Percentiles rank a stretch among this genome's conserved stretches.
phyloP scores from a whole-genome alignment of 2,329 filamentous ascomycete species.

The Cephalotrichum gorgonifer region DNA sequence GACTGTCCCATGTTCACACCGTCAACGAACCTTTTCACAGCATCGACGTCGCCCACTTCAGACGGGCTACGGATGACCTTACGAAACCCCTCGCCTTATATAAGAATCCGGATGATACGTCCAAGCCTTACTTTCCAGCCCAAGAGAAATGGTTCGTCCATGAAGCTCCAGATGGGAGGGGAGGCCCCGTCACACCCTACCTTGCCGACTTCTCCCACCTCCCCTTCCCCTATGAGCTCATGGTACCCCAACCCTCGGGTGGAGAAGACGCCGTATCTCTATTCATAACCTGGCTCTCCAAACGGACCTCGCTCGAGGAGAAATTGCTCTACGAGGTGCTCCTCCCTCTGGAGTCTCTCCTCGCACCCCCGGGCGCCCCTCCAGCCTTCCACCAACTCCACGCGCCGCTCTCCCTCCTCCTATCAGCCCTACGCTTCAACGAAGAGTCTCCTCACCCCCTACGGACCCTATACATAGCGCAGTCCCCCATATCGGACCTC shows the following conservation, averaged over 20 bases:
- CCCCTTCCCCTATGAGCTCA: conserved; percentile 28
- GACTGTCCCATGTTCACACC: neutral
- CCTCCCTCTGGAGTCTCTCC: conserved; percentile 8
- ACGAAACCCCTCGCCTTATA: neutral
- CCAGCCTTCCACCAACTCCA: conserved; percentile 42
- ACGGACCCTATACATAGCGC: conserved; percentile 69
- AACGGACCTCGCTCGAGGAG: neutral
- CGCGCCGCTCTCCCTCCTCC: conserved; percentile 54
- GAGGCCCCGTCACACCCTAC: conserved; percentile 13
- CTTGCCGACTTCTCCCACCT: conserved; percentile 19
- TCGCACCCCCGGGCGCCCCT: conserved; percentile 10
- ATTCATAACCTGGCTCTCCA: conserved; percentile 18
- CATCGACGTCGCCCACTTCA: neutral
- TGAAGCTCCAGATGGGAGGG: neutral
- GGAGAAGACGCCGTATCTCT: conserved; percentile 5
- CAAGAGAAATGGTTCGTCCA: conserved; percentile 47
- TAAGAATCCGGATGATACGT: neutral
- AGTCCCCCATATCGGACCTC: conserved; percentile 62
- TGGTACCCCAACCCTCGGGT: conserved; percentile 13
- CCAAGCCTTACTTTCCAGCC: conserved; percentile 33
- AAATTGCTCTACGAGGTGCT: neutral
- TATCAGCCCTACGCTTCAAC: conserved; percentile 44
- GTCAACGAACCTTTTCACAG: neutral
- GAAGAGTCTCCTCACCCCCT: conserved; percentile 14
- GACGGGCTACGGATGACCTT: neutral